Percentiles rank a stretch among this genome's conserved stretches.
Conservation (phyloP, 2,329 filamentous ascomycete species). For the Xylariomycetidae sp. region DNA sequence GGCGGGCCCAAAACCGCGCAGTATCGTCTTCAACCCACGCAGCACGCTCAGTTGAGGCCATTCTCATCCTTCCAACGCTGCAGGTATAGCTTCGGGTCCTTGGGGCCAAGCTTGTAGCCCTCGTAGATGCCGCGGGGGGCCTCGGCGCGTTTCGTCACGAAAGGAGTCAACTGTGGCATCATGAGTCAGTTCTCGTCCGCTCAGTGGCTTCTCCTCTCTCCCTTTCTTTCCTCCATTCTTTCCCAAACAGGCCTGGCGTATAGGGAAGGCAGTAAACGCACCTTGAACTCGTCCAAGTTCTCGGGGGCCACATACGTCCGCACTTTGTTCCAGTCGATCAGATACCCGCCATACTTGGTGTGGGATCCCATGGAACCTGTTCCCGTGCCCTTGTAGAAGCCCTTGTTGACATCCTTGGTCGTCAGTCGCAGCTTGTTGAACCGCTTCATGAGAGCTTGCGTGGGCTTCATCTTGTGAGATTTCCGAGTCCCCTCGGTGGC, state of each 20-base stretch:
- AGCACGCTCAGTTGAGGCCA: conserved; percentile 54
- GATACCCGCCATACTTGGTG: conserved; percentile 76
- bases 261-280: conserved; percentile 31
- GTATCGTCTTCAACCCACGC: too few species aligned
- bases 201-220: too few species aligned
- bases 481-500: conserved; percentile 1
- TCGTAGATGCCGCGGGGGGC: conserved; percentile 48
- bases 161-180: conserved; percentile 67
- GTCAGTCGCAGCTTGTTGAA: conserved; percentile 75
- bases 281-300: conserved; percentile 64
- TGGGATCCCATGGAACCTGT: conserved; percentile 82
- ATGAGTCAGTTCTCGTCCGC: background rate
- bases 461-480: conserved; percentile 56
- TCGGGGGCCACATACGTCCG: conserved; percentile 82
- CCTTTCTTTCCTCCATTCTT: background rate
- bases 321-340: conserved; percentile 80
- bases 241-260: background rate
- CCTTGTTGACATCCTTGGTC: conserved; percentile 87
- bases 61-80: conserved; percentile 64
- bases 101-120: conserved; percentile 44
- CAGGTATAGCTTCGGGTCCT: conserved; percentile 57
- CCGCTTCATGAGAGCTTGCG: conserved; percentile 58
- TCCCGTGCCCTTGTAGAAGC: conserved; percentile 95
- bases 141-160: conserved; percentile 59
- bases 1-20: too few species aligned